These are phyloP conservation scores for Paraglomus brasilianum DNA, from an alignment of 192 early-diverging fungal species.

Conservation along the genomic window DNA sequence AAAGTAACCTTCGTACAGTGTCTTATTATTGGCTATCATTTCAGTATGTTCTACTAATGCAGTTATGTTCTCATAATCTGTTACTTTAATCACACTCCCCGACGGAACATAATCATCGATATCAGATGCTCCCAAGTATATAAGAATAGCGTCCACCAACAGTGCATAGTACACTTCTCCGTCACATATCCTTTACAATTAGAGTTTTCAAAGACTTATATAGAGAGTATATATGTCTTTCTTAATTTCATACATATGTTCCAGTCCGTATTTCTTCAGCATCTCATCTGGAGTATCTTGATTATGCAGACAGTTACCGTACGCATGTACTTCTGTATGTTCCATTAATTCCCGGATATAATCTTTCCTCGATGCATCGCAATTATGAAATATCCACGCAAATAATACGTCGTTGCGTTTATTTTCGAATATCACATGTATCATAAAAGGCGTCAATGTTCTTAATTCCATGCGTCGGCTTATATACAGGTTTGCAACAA, in stretches of 20 bases:
- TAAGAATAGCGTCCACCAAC: conserved; percentile 30
- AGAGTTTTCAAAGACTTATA: conserved; percentile 36
- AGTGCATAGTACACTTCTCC: conserved; percentile 38
- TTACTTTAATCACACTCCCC: conserved; percentile 14
- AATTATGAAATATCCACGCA: conserved; percentile 28
- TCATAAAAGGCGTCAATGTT: not conserved
- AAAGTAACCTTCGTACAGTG: no score
- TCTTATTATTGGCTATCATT: no score
- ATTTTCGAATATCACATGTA: not conserved
- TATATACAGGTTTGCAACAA: conserved; percentile 18
- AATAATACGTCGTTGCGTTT: conserved; percentile 13
- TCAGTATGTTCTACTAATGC: no score
- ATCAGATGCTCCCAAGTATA: conserved; percentile 34
- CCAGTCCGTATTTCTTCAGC: no score
- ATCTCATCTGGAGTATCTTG: conserved; percentile 24
- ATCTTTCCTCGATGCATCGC: conserved; percentile 30
- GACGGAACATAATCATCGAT: conserved; percentile 35
- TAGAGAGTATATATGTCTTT: conserved; percentile 11
- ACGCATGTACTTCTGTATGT: conserved; percentile 31
- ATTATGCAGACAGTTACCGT: conserved; percentile 32
- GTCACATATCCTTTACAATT: conserved; percentile 37
- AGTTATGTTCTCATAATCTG: not conserved
- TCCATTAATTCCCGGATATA: conserved; percentile 24
- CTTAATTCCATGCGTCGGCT: not conserved
- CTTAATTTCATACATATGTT: not conserved